A percentile compares a stretch with the other conserved stretches of the same genome.
phyloP scores from a whole-genome alignment of 306 rosid species.

The Spatholobus suberectus region DNA sequence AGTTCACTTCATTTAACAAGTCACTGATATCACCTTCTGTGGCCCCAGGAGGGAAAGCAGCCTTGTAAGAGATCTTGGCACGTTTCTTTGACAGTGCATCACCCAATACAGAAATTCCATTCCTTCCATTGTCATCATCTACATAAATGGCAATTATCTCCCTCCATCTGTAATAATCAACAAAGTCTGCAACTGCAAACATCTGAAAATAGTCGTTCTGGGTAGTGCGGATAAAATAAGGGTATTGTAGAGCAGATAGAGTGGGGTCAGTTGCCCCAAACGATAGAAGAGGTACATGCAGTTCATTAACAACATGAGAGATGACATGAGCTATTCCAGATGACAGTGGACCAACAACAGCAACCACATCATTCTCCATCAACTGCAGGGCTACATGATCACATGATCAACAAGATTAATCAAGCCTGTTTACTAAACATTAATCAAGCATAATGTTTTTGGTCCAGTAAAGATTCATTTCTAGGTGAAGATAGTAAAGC shows the following conservation, averaged over 20 bases:
- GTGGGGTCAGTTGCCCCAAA: slow-evolving; percentile 88
- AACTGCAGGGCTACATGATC: slow-evolving; percentile 75
- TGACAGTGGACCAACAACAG: slow-evolving; percentile 81
- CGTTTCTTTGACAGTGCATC: slow-evolving; percentile 78
- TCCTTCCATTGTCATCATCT: slow-evolving; percentile 88
- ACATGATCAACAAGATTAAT: slow-evolving; percentile 45
- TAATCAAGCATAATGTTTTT: slow-evolving; percentile 19
- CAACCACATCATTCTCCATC: slow-evolving; percentile 72
- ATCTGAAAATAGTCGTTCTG: slow-evolving; percentile 79
- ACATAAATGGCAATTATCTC: slow-evolving; percentile 84
- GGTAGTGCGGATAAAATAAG: slow-evolving; percentile 75
- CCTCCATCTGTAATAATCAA: slow-evolving; percentile 66
- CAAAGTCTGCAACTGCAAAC: slow-evolving; percentile 77
- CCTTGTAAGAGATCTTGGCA: slow-evolving; percentile 77
- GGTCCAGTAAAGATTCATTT: not conserved
- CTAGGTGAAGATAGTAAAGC: not conserved
- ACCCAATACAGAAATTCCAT: slow-evolving; percentile 72
- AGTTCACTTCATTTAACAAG: slow-evolving; percentile 67
- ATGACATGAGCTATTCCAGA: slow-evolving; percentile 82
- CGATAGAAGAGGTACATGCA: slow-evolving; percentile 83
- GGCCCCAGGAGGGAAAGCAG: slow-evolving; percentile 69
- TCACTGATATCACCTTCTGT: slow-evolving; percentile 43
- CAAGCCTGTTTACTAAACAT: slow-evolving; percentile 15
- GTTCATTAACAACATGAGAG: slow-evolving; percentile 80
- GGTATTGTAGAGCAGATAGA: slow-evolving; percentile 76